Evolutionary conservation across 1,139 yeast species (phyloP), one percentile per base, ranked within the genome.

Genomic region (Geotrichum siamense): DNA sequence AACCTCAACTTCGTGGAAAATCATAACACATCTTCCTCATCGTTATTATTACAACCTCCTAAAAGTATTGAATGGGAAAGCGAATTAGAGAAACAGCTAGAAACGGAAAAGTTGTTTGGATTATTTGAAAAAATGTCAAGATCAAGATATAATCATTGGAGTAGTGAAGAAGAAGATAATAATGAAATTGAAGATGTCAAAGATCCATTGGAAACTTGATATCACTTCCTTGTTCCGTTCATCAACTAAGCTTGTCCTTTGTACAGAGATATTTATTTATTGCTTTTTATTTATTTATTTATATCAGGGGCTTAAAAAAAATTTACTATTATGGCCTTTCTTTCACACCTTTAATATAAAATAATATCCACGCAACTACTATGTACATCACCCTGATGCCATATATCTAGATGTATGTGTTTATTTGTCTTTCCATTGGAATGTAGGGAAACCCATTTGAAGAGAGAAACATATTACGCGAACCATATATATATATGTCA

Each of bases 31-130:
- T 10, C 26, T 23, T 6, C 10, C 26, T 23, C 26, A 8, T 6
- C 26, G 6, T 10, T 23, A 23, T 6, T 8, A 6, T 23, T 23
- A 10, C 9, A 10, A 6, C 26, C 9, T 10, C 10, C 9, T 23
- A 10, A 6, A 23, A 23, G 26, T 10, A 33, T 21, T 20, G 19
- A 15, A 30, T 33, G 37, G 37, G 37, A 19, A 9, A 33, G 37
- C 6, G 35, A 38, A 17, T 21, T n/a, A 6, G 79, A 75, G 50
- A 74, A 75, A 54, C 75, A 72, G 48, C 55, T 56, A 12, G 79
- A 75, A 53, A 75, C 79, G 1, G 78, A 74, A 44, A 67, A 72
- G 51, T 56, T 75, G 52, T 72, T 70, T 53, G 71, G 65, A 2
- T 48, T 74, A 2, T 74, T 75, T 52, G 76, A 72, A 33, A 33